Base-by-base conservation (phyloP, 2,329 filamentous ascomycete genomes). In the Aspergillus chevalieri region DNA sequence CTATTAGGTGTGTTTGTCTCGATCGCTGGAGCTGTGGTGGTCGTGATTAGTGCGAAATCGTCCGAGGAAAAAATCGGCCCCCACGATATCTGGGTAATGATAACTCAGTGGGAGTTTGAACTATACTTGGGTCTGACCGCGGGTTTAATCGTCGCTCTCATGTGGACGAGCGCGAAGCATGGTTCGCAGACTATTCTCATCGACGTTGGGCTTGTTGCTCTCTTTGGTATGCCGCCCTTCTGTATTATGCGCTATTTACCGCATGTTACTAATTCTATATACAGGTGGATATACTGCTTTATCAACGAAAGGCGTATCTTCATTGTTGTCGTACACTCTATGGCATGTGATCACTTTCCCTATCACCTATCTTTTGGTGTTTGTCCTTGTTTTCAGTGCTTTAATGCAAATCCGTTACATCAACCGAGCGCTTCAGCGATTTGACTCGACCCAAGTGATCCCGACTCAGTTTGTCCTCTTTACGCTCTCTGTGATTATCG, bases 401-500 rank as follows among this genome's bases (percentile, higher is more conserved):
- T 76, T 98, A 52, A 90, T 97, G 86, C 93, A 98, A 72, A 92
- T 98, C 60, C 92, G 89, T 65, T 98, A 97, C 65, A 81, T 98
- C 66, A 98, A 97, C 73, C 87, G 82, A 46, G 85, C 86, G 1
- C 76, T 98, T 47, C 91, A 96, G 66, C 84, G 88, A 43, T 98
- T 97, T 73, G 89, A 96, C 68, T 95, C 93, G 6, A 98, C 93
- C 0, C 90, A 96, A 67, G 93, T 98, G 58, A 98, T 98, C 55
- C 93, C 93, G 0, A 93, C 93, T 12, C 93, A 98, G 64, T 98
- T 98, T 61, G 93, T 98, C 45, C 81, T 94, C 55, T 98, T 98
- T 68, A 98, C 93, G 0, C 78, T 98, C 6, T 95, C 88, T 5
- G 93, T 97, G 54, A 97, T 98, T 59, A 78, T 95, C 46, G 93